phyloP scores from a whole-genome alignment of 2,329 filamentous ascomycete species.

The Colletotrichum truncatum region DNA sequence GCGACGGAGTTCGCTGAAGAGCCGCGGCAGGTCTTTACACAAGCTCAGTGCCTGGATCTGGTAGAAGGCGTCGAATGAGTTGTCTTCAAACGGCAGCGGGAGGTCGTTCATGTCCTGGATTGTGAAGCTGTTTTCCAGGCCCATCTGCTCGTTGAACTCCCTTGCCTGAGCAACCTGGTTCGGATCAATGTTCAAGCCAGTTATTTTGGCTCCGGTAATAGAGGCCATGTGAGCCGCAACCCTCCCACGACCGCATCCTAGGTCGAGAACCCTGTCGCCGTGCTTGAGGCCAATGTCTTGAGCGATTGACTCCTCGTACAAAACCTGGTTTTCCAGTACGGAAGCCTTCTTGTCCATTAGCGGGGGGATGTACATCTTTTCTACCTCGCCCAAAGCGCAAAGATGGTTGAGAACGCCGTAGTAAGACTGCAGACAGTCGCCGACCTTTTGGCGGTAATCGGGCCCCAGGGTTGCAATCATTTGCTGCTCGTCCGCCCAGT shows the following conservation, averaged over 20 bases:
- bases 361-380: conserved; percentile 67
- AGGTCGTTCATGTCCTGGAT: conserved; percentile 61
- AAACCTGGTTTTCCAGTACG: conserved; percentile 60
- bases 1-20: conserved; percentile 59
- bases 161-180: conserved; percentile 58
- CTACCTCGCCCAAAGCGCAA: conserved; percentile 63
- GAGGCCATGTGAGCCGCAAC: conserved; percentile 63
- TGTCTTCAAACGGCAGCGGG: conserved; percentile 59
- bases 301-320: conserved; percentile 61
- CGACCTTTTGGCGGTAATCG: conserved; percentile 59
- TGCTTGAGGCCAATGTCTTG: conserved; percentile 53
- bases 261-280: conserved; percentile 58
- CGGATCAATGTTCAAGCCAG: conserved; percentile 63
- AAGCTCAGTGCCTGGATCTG: conserved; percentile 67
- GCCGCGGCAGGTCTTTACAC: conserved; percentile 55
- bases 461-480: conserved; percentile 58
- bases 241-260: conserved; percentile 62
- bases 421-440: conserved; percentile 60
- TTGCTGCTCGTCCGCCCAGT: conserved; percentile 59
- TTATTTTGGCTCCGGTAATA: conserved; percentile 55
- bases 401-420: conserved; percentile 65
- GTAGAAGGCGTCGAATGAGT: conserved; percentile 61
- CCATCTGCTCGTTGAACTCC: conserved; percentile 52
- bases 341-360: conserved; percentile 59
- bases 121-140: conserved; percentile 56